A percentile compares a stretch with the other conserved stretches of the same genome.
Evolutionary conservation across 2,329 filamentous ascomycete genomes (phyloP).

Genomic region (Fusarium sp.): DNA sequence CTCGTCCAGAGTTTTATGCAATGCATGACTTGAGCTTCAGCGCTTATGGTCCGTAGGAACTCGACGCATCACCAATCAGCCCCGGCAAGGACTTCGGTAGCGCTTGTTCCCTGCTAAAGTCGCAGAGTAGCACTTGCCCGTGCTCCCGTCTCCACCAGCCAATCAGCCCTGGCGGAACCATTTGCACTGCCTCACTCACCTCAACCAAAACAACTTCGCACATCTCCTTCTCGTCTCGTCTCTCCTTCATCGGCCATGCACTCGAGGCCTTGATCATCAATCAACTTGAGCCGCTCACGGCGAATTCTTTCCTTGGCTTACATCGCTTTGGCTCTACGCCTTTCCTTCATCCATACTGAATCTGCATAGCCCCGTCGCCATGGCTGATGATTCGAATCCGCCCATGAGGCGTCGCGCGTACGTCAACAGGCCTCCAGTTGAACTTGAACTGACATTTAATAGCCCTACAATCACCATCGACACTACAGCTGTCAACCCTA

Average conservation of each 20-base stretch:
- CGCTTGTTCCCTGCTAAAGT: slow-evolving; percentile 26
- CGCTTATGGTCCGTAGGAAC: slow-evolving; percentile 3
- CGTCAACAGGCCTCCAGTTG: slow-evolving; percentile 31
- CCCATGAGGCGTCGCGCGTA: slow-evolving; percentile 43
- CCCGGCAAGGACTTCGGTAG: slow-evolving; percentile 18
- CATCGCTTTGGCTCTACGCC: slow-evolving; percentile 6
- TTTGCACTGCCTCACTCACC: slow-evolving; percentile 38
- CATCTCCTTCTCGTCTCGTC: slow-evolving; percentile 13
- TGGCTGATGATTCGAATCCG: slow-evolving; percentile 37
- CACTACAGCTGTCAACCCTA: slow-evolving; percentile 53
- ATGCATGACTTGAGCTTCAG: not conserved
- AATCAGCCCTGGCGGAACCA: slow-evolving; percentile 19
- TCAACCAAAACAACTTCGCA: slow-evolving; percentile 22
- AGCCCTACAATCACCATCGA: slow-evolving; percentile 65
- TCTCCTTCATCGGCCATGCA: slow-evolving; percentile 9
- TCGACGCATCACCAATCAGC: slow-evolving; percentile 3
- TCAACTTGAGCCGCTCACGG: not conserved
- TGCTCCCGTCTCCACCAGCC: slow-evolving; percentile 9
- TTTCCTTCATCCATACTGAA: not conserved
- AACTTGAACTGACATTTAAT: slow-evolving; percentile 19
- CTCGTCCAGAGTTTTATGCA: not conserved
- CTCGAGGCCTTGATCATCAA: slow-evolving; percentile 1
- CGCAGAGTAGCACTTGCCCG: not conserved
- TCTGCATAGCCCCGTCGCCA: slow-evolving; percentile 20
- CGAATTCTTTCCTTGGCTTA: slow-evolving; percentile 1